Base-by-base conservation (phyloP, 768 basidiomycete species). In the Agaricus blazei region DNA sequence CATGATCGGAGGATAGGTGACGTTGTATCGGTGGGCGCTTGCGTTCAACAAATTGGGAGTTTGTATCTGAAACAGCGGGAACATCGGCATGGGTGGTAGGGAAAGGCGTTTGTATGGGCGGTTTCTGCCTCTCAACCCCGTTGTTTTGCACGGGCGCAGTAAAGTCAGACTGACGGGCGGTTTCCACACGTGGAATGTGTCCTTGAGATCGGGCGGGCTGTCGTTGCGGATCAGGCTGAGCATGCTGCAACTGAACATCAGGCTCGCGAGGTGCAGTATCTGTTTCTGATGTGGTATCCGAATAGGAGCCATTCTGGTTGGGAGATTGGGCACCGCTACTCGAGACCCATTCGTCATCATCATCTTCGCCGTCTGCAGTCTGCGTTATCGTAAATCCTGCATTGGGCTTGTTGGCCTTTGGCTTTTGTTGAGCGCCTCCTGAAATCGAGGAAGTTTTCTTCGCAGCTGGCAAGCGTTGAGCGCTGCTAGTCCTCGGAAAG, bases 331-430 rank as follows among this genome's bases (percentile, higher is more conserved):
- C 84, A 6, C 86, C 88, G 62, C 87, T 89, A 65, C 84, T 88
- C 27, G 88, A 90, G 1, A 87, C 77, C 87, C 87, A 90, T 54
- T 82, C 88, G 53, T 88, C 86, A 9, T 87, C 86, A 56, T 82
- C 82, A 11, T 71, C 71, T 14, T 72, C 73, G 24, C 65, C 61
- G 26, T 68, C 76, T 40, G 69, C 72, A 29, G 78, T 71, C 49
- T 74, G 78, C 8, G 84, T 74, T 54, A 87, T 74, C 11, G 80
- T 79, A 63, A 89, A 88, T 4, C 81, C 84, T 24, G 71, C 63
- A 64, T 81, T 84, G 9, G 68, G 65, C 60, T 69, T 72, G 53
- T 58, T 64, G 3, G 65, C 69, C 40, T 66, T 67, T n/a, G 59
- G 31, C 56, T 70, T 70, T 28, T 59, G 58, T 34, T 54, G 63